These are phyloP conservation scores for Postia placenta DNA, from an alignment of 768 basidiomycete genomes.

Conservation along the genomic window DNA sequence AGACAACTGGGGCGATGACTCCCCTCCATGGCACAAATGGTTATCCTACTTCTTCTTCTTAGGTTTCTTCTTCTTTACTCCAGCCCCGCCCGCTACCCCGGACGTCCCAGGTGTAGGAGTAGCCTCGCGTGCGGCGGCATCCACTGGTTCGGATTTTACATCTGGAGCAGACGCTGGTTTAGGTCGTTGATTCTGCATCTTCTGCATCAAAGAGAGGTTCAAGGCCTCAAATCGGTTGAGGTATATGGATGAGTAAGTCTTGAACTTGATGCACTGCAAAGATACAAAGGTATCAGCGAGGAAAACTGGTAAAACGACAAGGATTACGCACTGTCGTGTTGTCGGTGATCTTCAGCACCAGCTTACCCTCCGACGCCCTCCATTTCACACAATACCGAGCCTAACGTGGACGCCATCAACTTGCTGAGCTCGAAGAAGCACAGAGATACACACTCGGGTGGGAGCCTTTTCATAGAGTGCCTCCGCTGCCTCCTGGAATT, in stretches of 20 bases:
- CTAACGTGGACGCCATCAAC: slow-evolving; percentile 34
- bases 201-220: slow-evolving; percentile 79
- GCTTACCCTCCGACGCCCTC: slow-evolving; percentile 75
- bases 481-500: slow-evolving; percentile 87
- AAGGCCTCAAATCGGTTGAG: slow-evolving; percentile 95
- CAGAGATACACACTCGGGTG: slow-evolving; percentile 48
- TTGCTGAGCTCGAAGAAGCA: background rate
- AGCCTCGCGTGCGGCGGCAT: background rate
- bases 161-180: slow-evolving; percentile 9
- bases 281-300: background rate
- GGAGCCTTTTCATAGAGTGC: slow-evolving; percentile 78
- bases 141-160: slow-evolving; percentile 8
- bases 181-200: slow-evolving; percentile 63
- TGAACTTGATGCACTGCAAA: slow-evolving; percentile 88
- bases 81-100: slow-evolving; percentile 32
- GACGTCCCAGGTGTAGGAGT: slow-evolving; percentile 9
- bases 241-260: slow-evolving; percentile 90
- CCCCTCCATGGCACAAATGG: too few relatives aligned
- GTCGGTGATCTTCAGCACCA: slow-evolving; percentile 93
- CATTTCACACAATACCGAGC: slow-evolving; percentile 91
- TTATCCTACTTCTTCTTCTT: slow-evolving; percentile 79
- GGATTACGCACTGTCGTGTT: slow-evolving; percentile 75
- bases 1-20: too few relatives aligned
- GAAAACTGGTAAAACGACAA: background rate
- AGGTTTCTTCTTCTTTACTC: slow-evolving; percentile 75